Evolutionary conservation across 192 early-diverging fungal species (phyloP), one percentile per base, ranked within the genome.

Genomic region (Backusella mclennaniae): DNA sequence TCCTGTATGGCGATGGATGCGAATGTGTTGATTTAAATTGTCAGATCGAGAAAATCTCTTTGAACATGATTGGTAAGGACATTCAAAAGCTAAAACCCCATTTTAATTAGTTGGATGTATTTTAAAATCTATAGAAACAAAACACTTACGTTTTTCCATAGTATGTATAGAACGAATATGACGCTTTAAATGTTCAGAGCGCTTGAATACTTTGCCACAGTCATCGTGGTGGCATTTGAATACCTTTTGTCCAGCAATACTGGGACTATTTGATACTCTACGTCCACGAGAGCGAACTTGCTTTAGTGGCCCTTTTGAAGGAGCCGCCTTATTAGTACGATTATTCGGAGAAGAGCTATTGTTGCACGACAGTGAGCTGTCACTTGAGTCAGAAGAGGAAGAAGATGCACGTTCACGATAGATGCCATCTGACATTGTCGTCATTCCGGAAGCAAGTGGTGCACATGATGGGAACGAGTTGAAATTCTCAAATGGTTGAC

Each of bases 141-240:
- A 38, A 26, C n/a, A 85, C 87, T 87, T 85, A 88, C 87, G 88
- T 84, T 87, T 85, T 69, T 89, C 88, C 71, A 87, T 79, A 0
- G 88, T 89, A 49, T 89, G 88, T 68, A 89, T 89, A 35, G 88
- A 89, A n/a, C 88, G 81, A 31, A 89, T 77, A 66, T 89, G 88
- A 33, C 88, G 78, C 72, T 89, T 89, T 35, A 89, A 77, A 78
- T 89, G 88, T 56, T 89, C 88, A 0, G 88, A 89, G 42, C 88
- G 69, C 75, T 89, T 89, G 66, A 89, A 89, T 2, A 87, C 77
- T 74, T 86, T 85, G 26, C 88, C 88, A 73, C 88, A 89, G 31
- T 85, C 85, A 29, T 83, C 82, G 69, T 85, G 84, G 35, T 77
- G 81, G 73, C 87, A 89, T 15, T 84, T 87, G 53, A 89, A 88